Evolutionary conservation across 805 yeast species (phyloP).

Genomic region (Clavispora vitiphila): DNA sequence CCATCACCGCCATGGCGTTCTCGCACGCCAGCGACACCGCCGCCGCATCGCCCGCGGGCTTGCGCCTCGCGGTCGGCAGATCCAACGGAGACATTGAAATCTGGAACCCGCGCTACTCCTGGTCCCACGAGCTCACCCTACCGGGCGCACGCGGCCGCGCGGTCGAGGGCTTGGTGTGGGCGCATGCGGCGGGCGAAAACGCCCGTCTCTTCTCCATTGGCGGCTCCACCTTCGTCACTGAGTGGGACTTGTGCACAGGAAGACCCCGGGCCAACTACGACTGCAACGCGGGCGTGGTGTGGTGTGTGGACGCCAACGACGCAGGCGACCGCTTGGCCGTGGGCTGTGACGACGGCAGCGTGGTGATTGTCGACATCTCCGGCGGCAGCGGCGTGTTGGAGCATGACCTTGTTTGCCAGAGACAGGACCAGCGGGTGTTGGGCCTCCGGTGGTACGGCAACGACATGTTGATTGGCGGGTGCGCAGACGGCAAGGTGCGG

Average conservation of each 20-base stretch:
- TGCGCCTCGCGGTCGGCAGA: conserved; percentile 86
- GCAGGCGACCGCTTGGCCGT: conserved; percentile 65
- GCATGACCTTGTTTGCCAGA: conserved; percentile 67
- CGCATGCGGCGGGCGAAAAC: conserved; percentile 38
- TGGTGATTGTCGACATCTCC: conserved; percentile 75
- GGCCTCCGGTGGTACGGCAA: conserved; percentile 71
- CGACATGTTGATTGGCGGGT: conserved; percentile 77
- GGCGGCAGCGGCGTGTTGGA: conserved; percentile 85
- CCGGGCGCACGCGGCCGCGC: conserved; percentile 81
- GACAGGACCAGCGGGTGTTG: conserved; percentile 79
- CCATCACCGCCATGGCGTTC: conserved; percentile 77
- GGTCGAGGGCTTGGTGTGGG: conserved; percentile 88
- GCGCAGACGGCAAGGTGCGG: conserved; percentile 89
- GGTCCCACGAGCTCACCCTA: conserved; percentile 71
- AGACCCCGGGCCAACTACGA: conserved; percentile 71
- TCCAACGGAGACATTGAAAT: conserved; percentile 93
- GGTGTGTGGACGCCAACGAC: conserved; percentile 74
- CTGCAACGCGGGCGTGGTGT: conserved; percentile 88
- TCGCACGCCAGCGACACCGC: conserved; percentile 40
- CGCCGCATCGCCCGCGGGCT: conserved; percentile 41
- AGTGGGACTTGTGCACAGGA: conserved; percentile 81
- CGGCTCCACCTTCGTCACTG: conserved; percentile 86
- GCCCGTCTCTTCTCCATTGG: conserved; percentile 88
- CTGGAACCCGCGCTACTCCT: conserved; percentile 81
- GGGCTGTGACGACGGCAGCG: conserved; percentile 94